phyloP scores from a whole-genome alignment of 2,329 filamentous ascomycete genomes.

The Fusarium virguliforme region DNA sequence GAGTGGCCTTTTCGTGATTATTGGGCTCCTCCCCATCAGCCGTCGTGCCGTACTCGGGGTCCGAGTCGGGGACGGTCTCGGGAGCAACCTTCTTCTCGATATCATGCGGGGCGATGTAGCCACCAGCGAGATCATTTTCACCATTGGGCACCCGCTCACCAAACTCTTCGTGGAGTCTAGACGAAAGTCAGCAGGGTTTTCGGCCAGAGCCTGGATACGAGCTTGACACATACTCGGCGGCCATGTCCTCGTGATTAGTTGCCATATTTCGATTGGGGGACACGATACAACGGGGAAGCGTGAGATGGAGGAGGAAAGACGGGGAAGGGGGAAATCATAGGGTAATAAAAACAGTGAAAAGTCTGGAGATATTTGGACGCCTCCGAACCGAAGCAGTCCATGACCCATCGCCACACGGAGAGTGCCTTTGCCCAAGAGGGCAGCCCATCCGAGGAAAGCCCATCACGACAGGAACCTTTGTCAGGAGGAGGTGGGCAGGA shows the following conservation, averaged over 20 bases:
- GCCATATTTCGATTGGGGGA: constrained; percentile 49
- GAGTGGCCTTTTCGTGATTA: constrained; percentile 64
- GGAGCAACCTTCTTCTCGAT: constrained; percentile 44
- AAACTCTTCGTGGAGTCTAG: constrained; percentile 52
- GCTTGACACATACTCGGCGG: constrained; percentile 53
- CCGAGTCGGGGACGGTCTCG: constrained; percentile 21
- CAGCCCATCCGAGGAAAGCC: constrained; percentile 39
- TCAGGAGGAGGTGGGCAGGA: constrained; percentile 16
- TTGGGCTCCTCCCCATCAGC: constrained; percentile 68
- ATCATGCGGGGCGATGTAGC: constrained; percentile 46
- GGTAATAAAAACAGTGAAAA: constrained; percentile 4
- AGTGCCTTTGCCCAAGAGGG: constrained; percentile 33
- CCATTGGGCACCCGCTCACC: constrained; percentile 46
- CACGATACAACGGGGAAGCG: constrained; percentile 17
- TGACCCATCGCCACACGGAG: constrained; percentile 17
- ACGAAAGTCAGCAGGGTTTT: constrained; percentile 27
- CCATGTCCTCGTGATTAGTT: constrained; percentile 55
- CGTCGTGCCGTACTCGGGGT: constrained; percentile 53
- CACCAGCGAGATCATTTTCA: constrained; percentile 49
- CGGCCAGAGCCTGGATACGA: constrained; percentile 10
- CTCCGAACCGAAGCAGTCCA: neutral
- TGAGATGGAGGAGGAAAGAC: constrained; percentile 9
- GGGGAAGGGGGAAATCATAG: constrained; percentile 13
- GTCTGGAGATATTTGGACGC: constrained; percentile 20
- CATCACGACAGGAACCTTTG: constrained; percentile 40